phyloP scores from a whole-genome alignment of 2,329 filamentous ascomycete species.

The Alternaria hordeiaustralica region DNA sequence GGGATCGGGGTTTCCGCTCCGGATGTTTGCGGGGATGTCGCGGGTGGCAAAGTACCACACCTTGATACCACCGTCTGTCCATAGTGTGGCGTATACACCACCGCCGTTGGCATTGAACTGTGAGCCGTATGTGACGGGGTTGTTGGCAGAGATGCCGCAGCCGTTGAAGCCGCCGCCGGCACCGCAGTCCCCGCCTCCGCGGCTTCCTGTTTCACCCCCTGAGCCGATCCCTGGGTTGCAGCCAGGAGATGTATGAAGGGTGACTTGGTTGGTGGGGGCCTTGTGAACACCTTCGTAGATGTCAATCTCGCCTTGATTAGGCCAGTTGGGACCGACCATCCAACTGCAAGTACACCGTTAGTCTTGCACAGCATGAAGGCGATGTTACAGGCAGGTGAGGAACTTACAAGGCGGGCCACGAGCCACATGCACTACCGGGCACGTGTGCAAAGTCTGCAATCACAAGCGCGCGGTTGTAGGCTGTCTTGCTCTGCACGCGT shows the following conservation, averaged over 20 bases:
- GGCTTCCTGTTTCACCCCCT: slow-evolving; percentile 41
- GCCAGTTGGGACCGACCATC: slow-evolving; percentile 51
- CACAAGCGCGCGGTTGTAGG: slow-evolving; percentile 47
- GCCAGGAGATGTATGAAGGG: slow-evolving; percentile 46
- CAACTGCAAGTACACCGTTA: slow-evolving; percentile 33
- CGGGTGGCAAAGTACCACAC: slow-evolving; percentile 56
- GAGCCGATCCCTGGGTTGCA: slow-evolving; percentile 42
- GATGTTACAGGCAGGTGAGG: neutral
- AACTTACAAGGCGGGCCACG: slow-evolving; percentile 49
- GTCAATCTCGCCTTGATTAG: slow-evolving; percentile 47
- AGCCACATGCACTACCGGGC: slow-evolving; percentile 46
- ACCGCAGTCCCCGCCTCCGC: slow-evolving; percentile 45
- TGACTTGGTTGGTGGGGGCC: slow-evolving; percentile 46
- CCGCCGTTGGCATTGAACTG: slow-evolving; percentile 51
- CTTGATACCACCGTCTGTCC: slow-evolving; percentile 51
- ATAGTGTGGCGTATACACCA: slow-evolving; percentile 53
- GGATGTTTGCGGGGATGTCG: slow-evolving; percentile 53
- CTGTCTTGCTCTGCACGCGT: slow-evolving; percentile 44
- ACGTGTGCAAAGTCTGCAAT: slow-evolving; percentile 51
- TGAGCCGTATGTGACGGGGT: slow-evolving; percentile 44
- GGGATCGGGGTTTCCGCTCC: slow-evolving; percentile 50
- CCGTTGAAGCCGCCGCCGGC: slow-evolving; percentile 43
- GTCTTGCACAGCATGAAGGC: neutral
- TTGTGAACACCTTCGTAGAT: slow-evolving; percentile 49
- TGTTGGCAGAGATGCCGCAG: slow-evolving; percentile 39